phyloP scores from a whole-genome alignment of 2,329 filamentous ascomycete species.

The Paracoccidioides brasiliensis region DNA sequence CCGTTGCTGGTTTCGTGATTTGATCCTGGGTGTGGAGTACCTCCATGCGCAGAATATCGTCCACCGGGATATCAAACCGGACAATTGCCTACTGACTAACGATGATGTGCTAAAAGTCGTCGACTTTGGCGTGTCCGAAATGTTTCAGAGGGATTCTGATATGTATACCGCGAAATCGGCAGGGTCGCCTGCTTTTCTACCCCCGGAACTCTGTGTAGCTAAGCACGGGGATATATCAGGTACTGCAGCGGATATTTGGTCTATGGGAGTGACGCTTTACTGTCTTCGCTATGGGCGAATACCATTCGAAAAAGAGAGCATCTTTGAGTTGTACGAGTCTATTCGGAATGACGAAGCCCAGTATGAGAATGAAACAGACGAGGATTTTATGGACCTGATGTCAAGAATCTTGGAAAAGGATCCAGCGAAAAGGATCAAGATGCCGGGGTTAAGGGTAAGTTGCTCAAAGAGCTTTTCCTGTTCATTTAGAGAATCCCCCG shows the following conservation, averaged over 20 bases:
- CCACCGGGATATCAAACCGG: slow-evolving; percentile 94
- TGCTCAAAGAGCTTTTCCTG: neutral
- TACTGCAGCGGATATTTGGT: slow-evolving; percentile 90
- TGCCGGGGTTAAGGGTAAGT: slow-evolving; percentile 68
- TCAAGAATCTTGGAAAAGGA: slow-evolving; percentile 67
- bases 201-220: slow-evolving; percentile 78
- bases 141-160: slow-evolving; percentile 77
- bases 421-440: slow-evolving; percentile 66
- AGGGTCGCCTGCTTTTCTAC: slow-evolving; percentile 86
- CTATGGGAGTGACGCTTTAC: slow-evolving; percentile 91
- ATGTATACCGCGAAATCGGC: slow-evolving; percentile 92
- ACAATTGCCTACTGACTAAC: slow-evolving; percentile 79
- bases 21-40: slow-evolving; percentile 92
- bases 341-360: slow-evolving; percentile 59
- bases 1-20: slow-evolving; percentile 83
- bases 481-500: neutral
- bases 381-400: slow-evolving; percentile 64
- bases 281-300: slow-evolving; percentile 81
- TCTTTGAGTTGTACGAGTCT: slow-evolving; percentile 79
- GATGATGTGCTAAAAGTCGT: slow-evolving; percentile 95
- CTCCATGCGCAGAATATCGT: slow-evolving; percentile 88
- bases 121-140: slow-evolving; percentile 98
- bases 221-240: slow-evolving; percentile 81
- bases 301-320: slow-evolving; percentile 66
- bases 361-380: slow-evolving; percentile 51